A percentile compares a stretch with the other conserved stretches of the same genome.
Conservation (phyloP, 768 basidiomycete genomes). For the Crucibulum laeve region DNA sequence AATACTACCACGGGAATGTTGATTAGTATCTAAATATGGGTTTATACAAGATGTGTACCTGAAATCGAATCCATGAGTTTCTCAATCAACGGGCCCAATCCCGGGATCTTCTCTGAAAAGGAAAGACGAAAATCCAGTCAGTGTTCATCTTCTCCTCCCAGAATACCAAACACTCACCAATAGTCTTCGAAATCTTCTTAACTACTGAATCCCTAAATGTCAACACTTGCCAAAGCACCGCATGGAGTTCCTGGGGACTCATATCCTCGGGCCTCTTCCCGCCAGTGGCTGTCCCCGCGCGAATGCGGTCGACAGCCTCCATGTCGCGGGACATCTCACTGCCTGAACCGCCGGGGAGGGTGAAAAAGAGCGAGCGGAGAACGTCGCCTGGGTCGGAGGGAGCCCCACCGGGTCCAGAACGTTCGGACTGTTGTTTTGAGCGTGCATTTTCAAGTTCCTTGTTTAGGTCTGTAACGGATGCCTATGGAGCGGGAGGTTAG, state of each 20-base stretch:
- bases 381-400: constrained; percentile 35
- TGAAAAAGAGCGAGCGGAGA: constrained; percentile 57
- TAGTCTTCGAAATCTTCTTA: constrained; percentile 76
- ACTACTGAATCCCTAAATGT: constrained; percentile 81
- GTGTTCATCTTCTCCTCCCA: neutral
- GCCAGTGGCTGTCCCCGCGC: constrained; percentile 52
- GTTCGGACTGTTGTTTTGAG: constrained; percentile 34
- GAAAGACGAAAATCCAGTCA: neutral
- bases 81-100: constrained; percentile 67
- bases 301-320: constrained; percentile 66
- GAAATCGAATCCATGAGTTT: constrained; percentile 74
- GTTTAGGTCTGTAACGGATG: constrained; percentile 86
- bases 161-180: constrained; percentile 39
- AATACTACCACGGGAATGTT: constrained; percentile 43
- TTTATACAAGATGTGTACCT: constrained; percentile 29
- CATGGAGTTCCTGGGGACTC: constrained; percentile 85
- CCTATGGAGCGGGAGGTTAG: constrained; percentile 30
- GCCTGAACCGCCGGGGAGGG: constrained; percentile 58
- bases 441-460: constrained; percentile 70
- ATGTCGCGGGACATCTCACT: constrained; percentile 69
- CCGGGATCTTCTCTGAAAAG: constrained; percentile 73
- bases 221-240: constrained; percentile 80
- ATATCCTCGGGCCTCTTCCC: constrained; percentile 76
- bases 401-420: constrained; percentile 26
- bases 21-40: neutral